Evolutionary conservation across 1,284 basidiomycete species (phyloP).

Genomic region (Apiotrichum akiyoshidainum): DNA sequence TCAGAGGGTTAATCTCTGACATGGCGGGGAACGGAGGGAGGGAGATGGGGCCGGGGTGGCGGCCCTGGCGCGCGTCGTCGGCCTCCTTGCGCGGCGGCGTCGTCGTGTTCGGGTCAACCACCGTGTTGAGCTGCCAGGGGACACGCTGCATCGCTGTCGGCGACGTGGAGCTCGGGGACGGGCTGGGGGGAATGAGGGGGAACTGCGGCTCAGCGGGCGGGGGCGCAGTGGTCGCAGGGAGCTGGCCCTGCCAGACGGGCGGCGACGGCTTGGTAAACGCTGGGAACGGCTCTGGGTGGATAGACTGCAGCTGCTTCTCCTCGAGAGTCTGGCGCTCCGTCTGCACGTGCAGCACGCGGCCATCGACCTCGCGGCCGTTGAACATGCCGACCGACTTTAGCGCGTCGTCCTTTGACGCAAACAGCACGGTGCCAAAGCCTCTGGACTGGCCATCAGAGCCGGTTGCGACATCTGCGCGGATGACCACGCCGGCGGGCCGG

Average conservation of each 20-base stretch:
- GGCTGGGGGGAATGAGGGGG: not conserved
- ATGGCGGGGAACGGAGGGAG: conserved; percentile 41
- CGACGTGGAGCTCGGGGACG: conserved; percentile 8
- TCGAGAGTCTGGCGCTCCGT: conserved; percentile 39
- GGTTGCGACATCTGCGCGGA: conserved; percentile 82
- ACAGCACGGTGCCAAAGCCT: conserved; percentile 84
- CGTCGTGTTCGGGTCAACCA: conserved; percentile 1
- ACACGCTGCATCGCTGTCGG: conserved; percentile 10
- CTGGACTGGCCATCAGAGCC: conserved; percentile 79
- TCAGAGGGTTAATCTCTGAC: conserved; percentile 35
- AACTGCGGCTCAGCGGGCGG: not conserved
- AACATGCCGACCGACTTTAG: conserved; percentile 79
- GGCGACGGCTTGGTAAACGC: conserved; percentile 11
- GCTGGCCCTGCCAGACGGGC: conserved; percentile 7
- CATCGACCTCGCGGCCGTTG: conserved; percentile 58
- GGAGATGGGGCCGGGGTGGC: conserved; percentile 45
- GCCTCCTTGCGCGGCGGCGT: not conserved
- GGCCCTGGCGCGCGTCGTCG: conserved; percentile 4
- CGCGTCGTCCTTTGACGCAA: conserved; percentile 78
- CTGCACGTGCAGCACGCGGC: conserved; percentile 40
- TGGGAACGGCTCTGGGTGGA: conserved; percentile 21
- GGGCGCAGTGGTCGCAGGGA: not conserved
- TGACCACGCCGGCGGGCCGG: conserved; percentile 77
- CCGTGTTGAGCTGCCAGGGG: conserved; percentile 32
- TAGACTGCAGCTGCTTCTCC: conserved; percentile 21